phyloP scores from a whole-genome alignment of 2,329 filamentous ascomycete species.

The Pseudogymnoascus sp. region DNA sequence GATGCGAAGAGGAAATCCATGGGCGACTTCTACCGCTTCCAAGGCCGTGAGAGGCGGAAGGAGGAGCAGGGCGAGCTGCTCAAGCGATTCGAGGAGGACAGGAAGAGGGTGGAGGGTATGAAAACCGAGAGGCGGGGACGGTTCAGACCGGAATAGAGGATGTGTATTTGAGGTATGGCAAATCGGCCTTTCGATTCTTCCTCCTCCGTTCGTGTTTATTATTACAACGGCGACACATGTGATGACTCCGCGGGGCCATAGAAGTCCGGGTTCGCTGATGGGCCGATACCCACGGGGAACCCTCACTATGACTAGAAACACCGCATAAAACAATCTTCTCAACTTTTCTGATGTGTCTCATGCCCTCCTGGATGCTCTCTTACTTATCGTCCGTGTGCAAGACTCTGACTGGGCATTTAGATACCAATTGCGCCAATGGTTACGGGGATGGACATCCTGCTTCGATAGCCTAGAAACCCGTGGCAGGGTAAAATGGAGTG shows the following conservation, averaged over 20 bases:
- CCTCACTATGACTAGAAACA: constrained; percentile 48
- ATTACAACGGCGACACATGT: constrained; percentile 19
- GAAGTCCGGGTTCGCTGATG: constrained; percentile 31
- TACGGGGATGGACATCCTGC: neutral
- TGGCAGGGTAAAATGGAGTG: neutral
- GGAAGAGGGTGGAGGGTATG: constrained; percentile 62
- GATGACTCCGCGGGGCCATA: constrained; percentile 48
- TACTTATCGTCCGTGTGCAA: neutral
- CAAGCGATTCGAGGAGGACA: constrained; percentile 68
- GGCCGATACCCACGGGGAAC: constrained; percentile 23
- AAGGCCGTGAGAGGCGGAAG: constrained; percentile 72
- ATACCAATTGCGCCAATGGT: neutral
- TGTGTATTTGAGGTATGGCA: constrained; percentile 19
- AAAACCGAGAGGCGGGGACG: constrained; percentile 57
- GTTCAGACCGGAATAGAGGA: constrained; percentile 44
- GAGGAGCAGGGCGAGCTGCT: constrained; percentile 61
- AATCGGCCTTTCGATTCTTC: constrained; percentile 6
- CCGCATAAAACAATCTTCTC: constrained; percentile 61
- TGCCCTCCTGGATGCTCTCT: neutral
- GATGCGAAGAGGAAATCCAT: constrained; percentile 54
- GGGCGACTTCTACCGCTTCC: constrained; percentile 76
- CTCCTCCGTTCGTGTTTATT: neutral
- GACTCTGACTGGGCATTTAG: neutral
- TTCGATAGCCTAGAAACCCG: neutral
- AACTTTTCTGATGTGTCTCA: constrained; percentile 44